Conservation (phyloP, 225 moss, liverwort and hornwort genomes). For the Lunularia cruciata region DNA sequence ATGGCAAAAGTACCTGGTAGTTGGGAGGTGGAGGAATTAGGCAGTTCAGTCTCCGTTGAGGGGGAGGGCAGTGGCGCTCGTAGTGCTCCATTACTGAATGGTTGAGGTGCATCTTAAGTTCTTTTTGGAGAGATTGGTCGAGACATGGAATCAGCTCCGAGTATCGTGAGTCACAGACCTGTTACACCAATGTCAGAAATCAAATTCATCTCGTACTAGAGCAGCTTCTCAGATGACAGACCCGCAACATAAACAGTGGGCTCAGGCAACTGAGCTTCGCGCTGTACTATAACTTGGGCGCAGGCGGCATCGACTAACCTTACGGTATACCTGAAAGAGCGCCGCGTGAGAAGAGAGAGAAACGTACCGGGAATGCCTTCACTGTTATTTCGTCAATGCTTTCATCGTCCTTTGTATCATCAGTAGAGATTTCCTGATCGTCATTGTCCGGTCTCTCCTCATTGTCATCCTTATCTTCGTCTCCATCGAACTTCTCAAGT, state of each 20-base stretch:
- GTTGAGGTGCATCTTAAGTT: constrained; percentile 84
- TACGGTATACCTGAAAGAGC: neutral
- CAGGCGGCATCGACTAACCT: neutral
- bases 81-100: constrained; percentile 86
- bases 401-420: constrained; percentile 39
- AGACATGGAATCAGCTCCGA: constrained; percentile 93
- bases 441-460: constrained; percentile 55
- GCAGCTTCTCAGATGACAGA: neutral
- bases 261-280: neutral
- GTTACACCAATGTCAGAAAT: constrained; percentile 10
- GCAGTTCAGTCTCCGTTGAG: constrained; percentile 71
- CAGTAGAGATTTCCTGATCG: constrained; percentile 34
- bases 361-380: constrained; percentile 67
- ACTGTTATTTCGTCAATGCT: constrained; percentile 41
- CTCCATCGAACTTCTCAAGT: constrained; percentile 16
- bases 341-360: neutral
- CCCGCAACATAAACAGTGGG: neutral
- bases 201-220: neutral
- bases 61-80: constrained; percentile 90
- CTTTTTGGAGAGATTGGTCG: constrained; percentile 57
- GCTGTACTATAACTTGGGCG: neutral
- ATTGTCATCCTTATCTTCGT: constrained; percentile 48
- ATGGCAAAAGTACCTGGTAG: constrained; percentile 62
- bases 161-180: constrained; percentile 71
- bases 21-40: constrained; percentile 87